Conservation (phyloP, 164 flowering plant species). For the Nelumbo lutea region DNA sequence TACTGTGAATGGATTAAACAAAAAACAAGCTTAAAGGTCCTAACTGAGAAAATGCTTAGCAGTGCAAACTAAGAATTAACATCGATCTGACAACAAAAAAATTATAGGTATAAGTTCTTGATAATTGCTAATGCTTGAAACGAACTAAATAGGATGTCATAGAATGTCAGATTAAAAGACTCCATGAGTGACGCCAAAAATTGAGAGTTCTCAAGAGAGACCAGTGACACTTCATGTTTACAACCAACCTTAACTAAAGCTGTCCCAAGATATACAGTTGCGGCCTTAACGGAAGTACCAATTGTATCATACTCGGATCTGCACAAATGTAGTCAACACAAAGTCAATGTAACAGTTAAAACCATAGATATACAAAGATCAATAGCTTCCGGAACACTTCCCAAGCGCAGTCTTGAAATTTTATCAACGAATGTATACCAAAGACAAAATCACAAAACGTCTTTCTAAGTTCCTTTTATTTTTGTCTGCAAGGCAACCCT, state of each 20-base stretch:
- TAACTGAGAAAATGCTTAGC: not conserved
- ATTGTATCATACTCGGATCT: slow-evolving; percentile 97
- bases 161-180: not conserved
- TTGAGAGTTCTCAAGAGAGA: too few relatives aligned
- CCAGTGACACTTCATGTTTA: not conserved
- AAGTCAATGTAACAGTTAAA: not conserved
- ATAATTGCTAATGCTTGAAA: not conserved
- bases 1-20: not conserved
- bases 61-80: too few relatives aligned
- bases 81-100: too few relatives aligned
- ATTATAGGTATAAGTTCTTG: too few relatives aligned
- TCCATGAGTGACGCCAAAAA: too few relatives aligned
- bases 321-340: slow-evolving; percentile 18
- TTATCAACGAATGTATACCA: not conserved
- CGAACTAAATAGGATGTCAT: not conserved
- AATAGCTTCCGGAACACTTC: not conserved
- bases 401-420: too few relatives aligned
- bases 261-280: slow-evolving; percentile 83
- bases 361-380: not conserved
- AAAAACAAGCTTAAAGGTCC: not conserved
- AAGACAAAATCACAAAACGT: too few relatives aligned
- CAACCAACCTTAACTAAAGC: slow-evolving; percentile 75
- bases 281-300: slow-evolving; percentile 85
- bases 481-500: not conserved
- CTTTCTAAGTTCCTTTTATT: too few relatives aligned